phyloP scores from a whole-genome alignment of 106 monocot species.

The Hemerocallis citrina region DNA sequence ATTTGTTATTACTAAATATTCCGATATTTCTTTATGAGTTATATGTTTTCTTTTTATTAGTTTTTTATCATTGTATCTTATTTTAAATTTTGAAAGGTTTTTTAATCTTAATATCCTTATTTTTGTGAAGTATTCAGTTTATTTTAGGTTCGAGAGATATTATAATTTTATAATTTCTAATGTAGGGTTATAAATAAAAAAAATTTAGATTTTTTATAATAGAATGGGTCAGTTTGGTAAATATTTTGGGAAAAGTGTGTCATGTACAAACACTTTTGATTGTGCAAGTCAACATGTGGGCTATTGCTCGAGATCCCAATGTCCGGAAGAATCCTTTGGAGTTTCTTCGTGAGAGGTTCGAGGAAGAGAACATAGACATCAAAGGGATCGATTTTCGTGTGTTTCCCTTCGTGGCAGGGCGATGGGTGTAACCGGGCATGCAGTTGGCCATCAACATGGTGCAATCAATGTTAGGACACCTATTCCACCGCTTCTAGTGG shows the following conservation, averaged over 20 bases:
- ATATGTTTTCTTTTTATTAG: too few relatives aligned
- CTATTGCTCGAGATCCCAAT: conserved; percentile 58
- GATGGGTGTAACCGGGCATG: conserved; percentile 72
- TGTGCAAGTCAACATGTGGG: conserved; percentile 83
- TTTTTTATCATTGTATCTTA: too few relatives aligned
- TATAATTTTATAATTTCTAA: conserved; percentile 63
- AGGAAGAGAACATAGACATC: conserved; percentile 68
- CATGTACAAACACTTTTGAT: conserved; percentile 63
- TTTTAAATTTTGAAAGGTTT: too few relatives aligned
- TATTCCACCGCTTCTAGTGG: conserved; percentile 83
- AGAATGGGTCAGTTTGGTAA: conserved; percentile 60
- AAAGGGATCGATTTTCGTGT: conserved; percentile 74
- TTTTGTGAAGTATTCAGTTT: too few relatives aligned
- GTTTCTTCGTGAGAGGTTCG: conserved; percentile 68
- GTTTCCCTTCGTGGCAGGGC: conserved; percentile 77
- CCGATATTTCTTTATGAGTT: too few relatives aligned
- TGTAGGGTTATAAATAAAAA: too few relatives aligned
- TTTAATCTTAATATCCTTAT: too few relatives aligned
- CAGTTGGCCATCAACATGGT: conserved; percentile 80
- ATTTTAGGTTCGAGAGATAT: too few relatives aligned
- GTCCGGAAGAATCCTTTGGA: conserved; percentile 56
- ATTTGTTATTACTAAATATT: too few relatives aligned
- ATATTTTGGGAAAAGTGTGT: too few relatives aligned
- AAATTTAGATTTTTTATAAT: too few relatives aligned
- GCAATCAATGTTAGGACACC: conserved; percentile 73